Percentiles rank a stretch among this genome's conserved stretches.
Evolutionary conservation across 306 rosid genomes (phyloP).

Genomic region (Cucurbita moschata): DNA sequence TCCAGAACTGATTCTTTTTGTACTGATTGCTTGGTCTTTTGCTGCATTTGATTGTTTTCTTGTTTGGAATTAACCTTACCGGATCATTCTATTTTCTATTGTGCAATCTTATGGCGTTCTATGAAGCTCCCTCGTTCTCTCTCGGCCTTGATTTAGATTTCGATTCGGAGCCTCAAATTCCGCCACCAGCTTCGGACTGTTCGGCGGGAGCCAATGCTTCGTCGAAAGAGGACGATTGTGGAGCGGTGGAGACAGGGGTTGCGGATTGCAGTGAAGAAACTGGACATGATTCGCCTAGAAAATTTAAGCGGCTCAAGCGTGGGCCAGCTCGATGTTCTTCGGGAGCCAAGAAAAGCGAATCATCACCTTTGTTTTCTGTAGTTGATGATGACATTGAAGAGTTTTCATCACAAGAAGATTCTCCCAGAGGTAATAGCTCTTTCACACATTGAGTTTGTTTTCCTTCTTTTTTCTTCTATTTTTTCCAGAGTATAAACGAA

Average conservation of each 20-base stretch:
- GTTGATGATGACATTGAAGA: constrained; percentile 67
- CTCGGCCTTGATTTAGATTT: constrained; percentile 45
- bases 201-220: not conserved
- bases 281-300: constrained; percentile 16
- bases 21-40: not conserved
- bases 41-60: not conserved
- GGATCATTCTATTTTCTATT: not conserved
- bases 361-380: not conserved
- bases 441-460: too few relatives aligned
- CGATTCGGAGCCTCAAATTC: constrained; percentile 25
- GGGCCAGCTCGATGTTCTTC: constrained; percentile 17
- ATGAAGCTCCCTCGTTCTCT: constrained; percentile 62
- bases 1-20: not conserved
- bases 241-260: constrained; percentile 8
- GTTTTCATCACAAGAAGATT: constrained; percentile 53
- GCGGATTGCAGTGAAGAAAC: constrained; percentile 25
- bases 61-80: not conserved
- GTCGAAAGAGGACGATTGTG: constrained; percentile 3
- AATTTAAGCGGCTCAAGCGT: constrained; percentile 60
- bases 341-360: not conserved
- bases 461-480: too few relatives aligned
- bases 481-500: not conserved
- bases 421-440: constrained; percentile 12
- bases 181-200: not conserved
- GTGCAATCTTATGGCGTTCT: constrained; percentile 33